Percentiles rank a stretch among this genome's conserved stretches.
phyloP scores from a whole-genome alignment of 768 basidiomycete genomes.

The Amanita brunnescens region DNA sequence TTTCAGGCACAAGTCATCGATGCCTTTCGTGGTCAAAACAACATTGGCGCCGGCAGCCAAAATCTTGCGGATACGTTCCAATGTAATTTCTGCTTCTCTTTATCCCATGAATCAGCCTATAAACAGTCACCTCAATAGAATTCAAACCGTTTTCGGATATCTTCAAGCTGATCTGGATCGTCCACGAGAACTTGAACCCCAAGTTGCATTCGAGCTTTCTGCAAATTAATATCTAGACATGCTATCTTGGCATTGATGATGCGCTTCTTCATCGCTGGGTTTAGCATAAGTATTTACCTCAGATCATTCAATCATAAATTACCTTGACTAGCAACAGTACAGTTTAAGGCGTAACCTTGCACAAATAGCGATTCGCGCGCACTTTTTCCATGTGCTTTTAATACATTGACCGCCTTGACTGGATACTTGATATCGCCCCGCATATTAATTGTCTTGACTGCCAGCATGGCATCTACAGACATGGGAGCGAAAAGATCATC shows the following conservation, averaged over 20 bases:
- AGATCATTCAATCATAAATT: constrained; percentile 4
- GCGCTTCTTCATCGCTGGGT: constrained; percentile 91
- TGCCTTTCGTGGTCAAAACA: constrained; percentile 95
- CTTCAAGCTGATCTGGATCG: constrained; percentile 92
- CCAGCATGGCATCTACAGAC: constrained; percentile 98
- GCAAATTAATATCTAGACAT: constrained; percentile 95
- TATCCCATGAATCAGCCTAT: not conserved
- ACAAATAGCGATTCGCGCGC: constrained; percentile 93
- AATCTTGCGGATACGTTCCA: constrained; percentile 94
- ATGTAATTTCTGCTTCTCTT: constrained; percentile 92
- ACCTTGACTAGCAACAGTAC: constrained; percentile 99
- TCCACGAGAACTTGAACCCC: constrained; percentile 97
- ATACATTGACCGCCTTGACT: constrained; percentile 96
- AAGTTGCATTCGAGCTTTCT: constrained; percentile 94
- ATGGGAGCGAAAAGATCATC: constrained; percentile 97
- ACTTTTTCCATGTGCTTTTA: constrained; percentile 96
- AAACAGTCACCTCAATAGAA: not conserved
- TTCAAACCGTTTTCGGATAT: constrained; percentile 82
- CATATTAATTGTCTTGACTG: constrained; percentile 89
- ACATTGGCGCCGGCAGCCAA: constrained; percentile 95
- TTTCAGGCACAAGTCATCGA: constrained; percentile 95
- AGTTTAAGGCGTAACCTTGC: constrained; percentile 95
- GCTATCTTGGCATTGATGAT: constrained; percentile 94
- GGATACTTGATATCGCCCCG: constrained; percentile 98
- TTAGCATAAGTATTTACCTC: not conserved